phyloP scores from a whole-genome alignment of 768 basidiomycete species.

The Naganishia kalamii region DNA sequence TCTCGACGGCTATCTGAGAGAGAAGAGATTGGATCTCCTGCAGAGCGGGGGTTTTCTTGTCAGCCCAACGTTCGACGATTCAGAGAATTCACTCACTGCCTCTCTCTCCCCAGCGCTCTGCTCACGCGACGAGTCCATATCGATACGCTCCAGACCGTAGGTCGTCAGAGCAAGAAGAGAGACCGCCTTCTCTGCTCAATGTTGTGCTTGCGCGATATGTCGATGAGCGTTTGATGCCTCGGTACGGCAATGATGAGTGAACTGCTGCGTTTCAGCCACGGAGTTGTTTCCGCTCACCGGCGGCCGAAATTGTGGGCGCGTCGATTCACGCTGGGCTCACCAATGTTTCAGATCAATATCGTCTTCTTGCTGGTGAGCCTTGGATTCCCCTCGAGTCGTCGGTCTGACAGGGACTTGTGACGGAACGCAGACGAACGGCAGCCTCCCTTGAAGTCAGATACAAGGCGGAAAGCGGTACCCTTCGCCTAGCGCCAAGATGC shows the following conservation, averaged over 20 bases:
- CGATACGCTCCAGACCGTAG: too few relatives aligned
- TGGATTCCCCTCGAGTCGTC: too few relatives aligned
- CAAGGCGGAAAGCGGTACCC: too few relatives aligned
- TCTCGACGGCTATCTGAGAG: slow-evolving; percentile 65
- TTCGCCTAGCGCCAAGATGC: not conserved
- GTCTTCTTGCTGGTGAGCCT: not conserved
- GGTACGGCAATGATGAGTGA: not conserved
- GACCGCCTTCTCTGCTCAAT: too few relatives aligned
- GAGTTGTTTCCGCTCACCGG: not conserved
- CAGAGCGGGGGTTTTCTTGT: not conserved
- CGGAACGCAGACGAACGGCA: too few relatives aligned
- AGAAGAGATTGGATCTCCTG: slow-evolving; percentile 62
- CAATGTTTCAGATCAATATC: slow-evolving; percentile 10
- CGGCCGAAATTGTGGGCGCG: not conserved
- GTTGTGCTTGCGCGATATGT: not conserved
- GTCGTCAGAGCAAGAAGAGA: too few relatives aligned
- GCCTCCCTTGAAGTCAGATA: too few relatives aligned
- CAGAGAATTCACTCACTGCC: not conserved
- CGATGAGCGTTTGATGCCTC: not conserved
- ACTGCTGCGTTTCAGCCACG: not conserved
- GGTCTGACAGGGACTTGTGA: too few relatives aligned
- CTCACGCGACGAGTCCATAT: not conserved
- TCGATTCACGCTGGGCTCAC: not conserved
- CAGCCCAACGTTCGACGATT: too few relatives aligned
- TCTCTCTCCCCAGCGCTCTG: not conserved